Conservation (phyloP, 2,329 filamentous ascomycete genomes). For the Neocucurbitaria cava region DNA sequence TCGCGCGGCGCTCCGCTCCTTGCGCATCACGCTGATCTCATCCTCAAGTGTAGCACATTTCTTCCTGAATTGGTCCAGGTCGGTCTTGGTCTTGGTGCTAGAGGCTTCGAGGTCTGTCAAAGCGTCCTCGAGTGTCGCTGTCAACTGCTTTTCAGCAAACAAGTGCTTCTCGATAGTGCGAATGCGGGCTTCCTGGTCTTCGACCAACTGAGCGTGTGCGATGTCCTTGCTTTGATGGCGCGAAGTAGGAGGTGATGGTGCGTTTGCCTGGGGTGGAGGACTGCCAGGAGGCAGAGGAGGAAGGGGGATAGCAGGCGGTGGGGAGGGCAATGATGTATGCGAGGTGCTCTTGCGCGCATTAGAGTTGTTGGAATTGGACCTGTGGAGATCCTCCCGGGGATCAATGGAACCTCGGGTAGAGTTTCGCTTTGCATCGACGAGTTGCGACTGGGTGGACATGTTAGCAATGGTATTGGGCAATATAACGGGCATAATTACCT, state of each 20-base stretch:
- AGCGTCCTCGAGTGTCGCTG: constrained; percentile 92
- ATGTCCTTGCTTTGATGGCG: constrained; percentile 84
- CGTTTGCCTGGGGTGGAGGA: constrained; percentile 56
- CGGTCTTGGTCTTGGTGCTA: constrained; percentile 87
- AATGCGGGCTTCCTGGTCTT: constrained; percentile 95
- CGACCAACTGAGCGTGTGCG: constrained; percentile 78
- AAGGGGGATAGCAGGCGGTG: constrained; percentile 93
- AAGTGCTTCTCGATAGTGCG: constrained; percentile 96
- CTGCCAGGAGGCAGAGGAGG: constrained; percentile 76
- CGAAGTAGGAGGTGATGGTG: constrained; percentile 65
- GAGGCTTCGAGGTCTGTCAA: constrained; percentile 92
- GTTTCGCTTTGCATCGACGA: constrained; percentile 62
- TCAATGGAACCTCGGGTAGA: constrained; percentile 55
- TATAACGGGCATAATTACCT: constrained; percentile 62
- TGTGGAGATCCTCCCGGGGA: constrained; percentile 58
- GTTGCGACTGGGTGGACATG: constrained; percentile 64
- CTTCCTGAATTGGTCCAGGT: constrained; percentile 90
- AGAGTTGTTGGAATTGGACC: constrained; percentile 67
- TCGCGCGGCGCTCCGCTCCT: constrained; percentile 65
- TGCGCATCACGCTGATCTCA: constrained; percentile 70
- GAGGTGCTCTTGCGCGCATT: constrained; percentile 86
- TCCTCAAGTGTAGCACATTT: constrained; percentile 78
- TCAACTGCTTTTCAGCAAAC: constrained; percentile 94
- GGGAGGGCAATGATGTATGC: constrained; percentile 84
- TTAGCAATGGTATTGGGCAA: constrained; percentile 21